Evolutionary conservation across 495 filamentous ascomycete species (phyloP), one percentile per base, ranked within the genome.

Genomic region (Eremomyces bilateralis): DNA sequence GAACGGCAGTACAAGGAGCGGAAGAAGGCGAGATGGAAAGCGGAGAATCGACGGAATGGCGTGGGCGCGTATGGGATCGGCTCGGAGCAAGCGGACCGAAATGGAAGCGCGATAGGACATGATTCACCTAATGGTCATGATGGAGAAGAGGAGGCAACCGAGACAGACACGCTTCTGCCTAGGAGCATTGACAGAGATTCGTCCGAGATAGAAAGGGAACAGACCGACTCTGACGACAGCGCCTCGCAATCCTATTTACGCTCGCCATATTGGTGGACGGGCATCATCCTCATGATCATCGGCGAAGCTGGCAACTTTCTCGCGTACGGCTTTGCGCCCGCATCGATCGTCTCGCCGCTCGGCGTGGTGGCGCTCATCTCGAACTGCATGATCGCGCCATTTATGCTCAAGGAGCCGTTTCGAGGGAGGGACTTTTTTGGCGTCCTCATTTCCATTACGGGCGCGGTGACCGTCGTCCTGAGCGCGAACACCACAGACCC

Each of bases 251-350:
- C 61, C n/a, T 94, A 94, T 53, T 65, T 97, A 28, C 69, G 69
- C 31, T 91, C 82, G 8, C 83, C 82, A 3, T 92, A 85, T 45
- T 97, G 88, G 88, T 95, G 88, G 88, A 57, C 66, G 33, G 88
- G 88, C 6, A 81, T 94, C 35, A 60, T 80, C 3, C 62, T 97
- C 35, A 95, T 95, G 73, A 76, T 67, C 4, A 54, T 90, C n/a
- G 88, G 88, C 11, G 88, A 97, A 58, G 71, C 72, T 39, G 88
- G 88, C 15, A 97, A 97, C 52, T 97, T 97, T 52, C 63, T 97
- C 36, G 88, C 88, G 3, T 97, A 97, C 50, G 88, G 88, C 8
- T 97, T 97, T 50, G 88, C 88, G n/a, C 84, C 88, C 13, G 88
- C 88, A 2, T 94, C 85, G 10, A 93, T 97, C 40, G 88, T 97